These are phyloP conservation scores for Crithidia bombi DNA, from an alignment of 208 protist species.

Conservation along the genomic window DNA sequence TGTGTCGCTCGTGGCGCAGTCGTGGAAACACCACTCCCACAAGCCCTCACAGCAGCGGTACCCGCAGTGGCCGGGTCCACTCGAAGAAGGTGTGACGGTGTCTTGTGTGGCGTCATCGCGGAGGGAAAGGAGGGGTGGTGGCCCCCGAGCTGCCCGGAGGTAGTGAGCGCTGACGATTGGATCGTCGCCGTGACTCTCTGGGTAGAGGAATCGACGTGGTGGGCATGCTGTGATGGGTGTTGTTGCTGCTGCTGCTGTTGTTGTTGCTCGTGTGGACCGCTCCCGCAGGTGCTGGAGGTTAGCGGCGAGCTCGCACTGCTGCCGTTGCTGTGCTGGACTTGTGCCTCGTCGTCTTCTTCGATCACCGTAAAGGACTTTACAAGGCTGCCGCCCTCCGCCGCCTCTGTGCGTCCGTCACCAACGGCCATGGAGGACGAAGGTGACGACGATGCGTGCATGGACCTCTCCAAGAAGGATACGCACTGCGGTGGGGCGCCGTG, in stretches of 20 bases:
- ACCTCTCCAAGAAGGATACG: neutral
- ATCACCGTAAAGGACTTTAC: neutral
- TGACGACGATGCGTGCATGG: slow-evolving; percentile 7
- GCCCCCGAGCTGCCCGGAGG: neutral
- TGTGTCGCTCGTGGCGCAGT: neutral
- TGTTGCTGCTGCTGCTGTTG: slow-evolving; percentile 1
- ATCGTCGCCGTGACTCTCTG: neutral
- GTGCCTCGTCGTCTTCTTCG: neutral
- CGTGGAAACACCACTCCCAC: too few species aligned
- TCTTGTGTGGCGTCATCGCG: too few species aligned
- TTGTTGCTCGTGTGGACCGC: slow-evolving; percentile 7
- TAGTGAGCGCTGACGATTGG: neutral
- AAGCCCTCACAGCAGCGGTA: too few species aligned
- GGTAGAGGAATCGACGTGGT: neutral
- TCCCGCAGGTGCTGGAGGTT: neutral
- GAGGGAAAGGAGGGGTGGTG: too few species aligned
- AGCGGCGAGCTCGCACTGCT: slow-evolving; percentile 10
- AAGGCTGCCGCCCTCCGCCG: neutral
- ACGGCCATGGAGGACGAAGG: neutral
- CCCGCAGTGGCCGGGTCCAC: neutral
- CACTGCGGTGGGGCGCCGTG: too few species aligned
- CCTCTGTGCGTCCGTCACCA: neutral
- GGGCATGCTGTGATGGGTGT: neutral
- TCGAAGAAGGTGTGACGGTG: neutral
- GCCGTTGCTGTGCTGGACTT: neutral